Conservation (phyloP, 768 basidiomycete species). For the Mycena pura region DNA sequence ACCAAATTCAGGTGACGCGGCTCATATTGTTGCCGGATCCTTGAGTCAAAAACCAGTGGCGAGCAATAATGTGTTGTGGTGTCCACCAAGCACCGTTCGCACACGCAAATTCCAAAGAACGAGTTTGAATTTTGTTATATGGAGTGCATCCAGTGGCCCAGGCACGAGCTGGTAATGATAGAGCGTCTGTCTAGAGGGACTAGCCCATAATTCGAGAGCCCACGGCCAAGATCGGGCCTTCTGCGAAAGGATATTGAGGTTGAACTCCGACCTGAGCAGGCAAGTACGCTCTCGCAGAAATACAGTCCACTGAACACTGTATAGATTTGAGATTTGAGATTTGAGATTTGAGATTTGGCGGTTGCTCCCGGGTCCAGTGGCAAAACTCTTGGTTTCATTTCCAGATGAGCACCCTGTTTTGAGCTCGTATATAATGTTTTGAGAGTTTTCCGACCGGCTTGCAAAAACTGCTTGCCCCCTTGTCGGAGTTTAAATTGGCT, state of each 20-base stretch:
- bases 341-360: background rate
- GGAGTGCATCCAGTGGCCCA: background rate
- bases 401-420: background rate
- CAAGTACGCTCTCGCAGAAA: background rate
- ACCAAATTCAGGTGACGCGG: too few relatives aligned
- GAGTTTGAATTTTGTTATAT: constrained; percentile 3
- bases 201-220: background rate
- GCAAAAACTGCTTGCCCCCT: background rate
- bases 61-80: background rate
- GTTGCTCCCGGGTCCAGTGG: background rate
- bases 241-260: background rate
- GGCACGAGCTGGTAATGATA: background rate
- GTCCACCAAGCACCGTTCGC: background rate
- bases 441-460: background rate
- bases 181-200: too few relatives aligned
- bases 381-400: background rate
- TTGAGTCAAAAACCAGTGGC: too few relatives aligned
- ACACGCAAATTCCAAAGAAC: background rate
- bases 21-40: constrained; percentile 1
- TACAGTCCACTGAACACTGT: background rate
- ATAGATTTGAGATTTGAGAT: background rate
- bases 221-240: background rate
- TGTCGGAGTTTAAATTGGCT: background rate
- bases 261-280: background rate
- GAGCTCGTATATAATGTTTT: background rate